Evolutionary conservation across 73 alveolate genomes (phyloP), one percentile per base, ranked within the genome.

Genomic region (Paramecium tetraurelia): DNA sequence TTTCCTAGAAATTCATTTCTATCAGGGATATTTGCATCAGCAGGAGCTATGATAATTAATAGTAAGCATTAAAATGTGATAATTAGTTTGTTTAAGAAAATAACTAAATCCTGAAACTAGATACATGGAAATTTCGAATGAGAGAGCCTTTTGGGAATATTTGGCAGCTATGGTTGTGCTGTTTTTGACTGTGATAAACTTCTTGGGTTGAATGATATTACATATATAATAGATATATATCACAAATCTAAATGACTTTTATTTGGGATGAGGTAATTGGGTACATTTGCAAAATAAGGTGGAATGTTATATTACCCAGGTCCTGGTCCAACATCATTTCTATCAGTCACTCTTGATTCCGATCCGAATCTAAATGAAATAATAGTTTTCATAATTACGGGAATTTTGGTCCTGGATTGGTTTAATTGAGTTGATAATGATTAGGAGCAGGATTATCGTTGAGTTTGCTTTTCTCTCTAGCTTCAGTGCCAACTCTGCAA

Each of bases 141-240:
- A 80, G n/a, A 80, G 90, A 43, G 72, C 90, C 21, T 46, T 80
- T 46, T 80, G 90, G 90, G 90, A 80, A 46, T 80, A 80, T 80
- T 80, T 80, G 14, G 90, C 72, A 40, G 90, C 90, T 2, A 80
- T 80, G 90, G 18, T 80, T 8, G 75, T 80, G 36, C 57, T 80
- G 0, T 80, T 44, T 46, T 80, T 80, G 57, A 80, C 90, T 31
- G 90, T 80, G 90, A 48, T 80, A 14, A 80, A 80, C 43, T 80
- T 41, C 57, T 41, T 80, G 72, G 90, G 90, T 80, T 80, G 90
- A 80, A 43, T 63, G 46, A 63, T 27, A 63, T 63, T 11, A 63
- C 18, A 63, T 63, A 63, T 63, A 53, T 53, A 53, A 53, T 53
- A 53, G 69, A 53, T 53, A 63, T 63, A 63, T 27, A 63, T 63